These are phyloP conservation scores for Phaeosphaeria sp. DNA, from an alignment of 2,329 filamentous ascomycete species.

Conservation along the genomic window DNA sequence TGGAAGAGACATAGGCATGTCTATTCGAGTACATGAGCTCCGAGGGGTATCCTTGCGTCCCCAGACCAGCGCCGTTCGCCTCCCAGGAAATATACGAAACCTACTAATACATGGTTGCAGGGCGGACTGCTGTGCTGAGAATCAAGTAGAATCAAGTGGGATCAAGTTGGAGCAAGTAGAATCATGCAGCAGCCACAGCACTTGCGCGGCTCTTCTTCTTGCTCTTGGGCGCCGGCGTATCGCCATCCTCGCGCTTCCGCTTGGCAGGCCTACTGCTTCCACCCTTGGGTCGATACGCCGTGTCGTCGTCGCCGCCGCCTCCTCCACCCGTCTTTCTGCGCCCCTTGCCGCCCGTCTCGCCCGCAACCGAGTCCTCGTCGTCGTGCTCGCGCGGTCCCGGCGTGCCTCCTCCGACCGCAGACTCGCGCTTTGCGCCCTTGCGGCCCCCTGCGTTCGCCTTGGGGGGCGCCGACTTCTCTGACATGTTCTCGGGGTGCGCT, in stretches of 20 bases:
- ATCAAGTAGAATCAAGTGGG: neutral
- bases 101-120: neutral
- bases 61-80: slow-evolving; percentile 5
- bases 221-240: slow-evolving; percentile 30
- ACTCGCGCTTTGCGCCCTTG: slow-evolving; percentile 36
- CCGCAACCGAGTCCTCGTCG: slow-evolving; percentile 50
- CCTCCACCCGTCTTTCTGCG: slow-evolving; percentile 38
- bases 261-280: slow-evolving; percentile 51
- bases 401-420: slow-evolving; percentile 39
- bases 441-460: slow-evolving; percentile 34
- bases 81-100: neutral
- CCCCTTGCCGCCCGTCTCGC: slow-evolving; percentile 31
- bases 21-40: neutral
- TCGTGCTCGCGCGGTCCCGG: slow-evolving; percentile 47
- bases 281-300: slow-evolving; percentile 57
- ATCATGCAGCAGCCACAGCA: slow-evolving; percentile 17
- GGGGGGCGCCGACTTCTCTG: slow-evolving; percentile 40
- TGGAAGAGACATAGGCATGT: neutral
- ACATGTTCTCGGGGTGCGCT: slow-evolving; percentile 46
- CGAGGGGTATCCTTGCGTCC: neutral
- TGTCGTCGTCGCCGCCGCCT: slow-evolving; percentile 49
- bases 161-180: no score
- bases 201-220: slow-evolving; percentile 45
- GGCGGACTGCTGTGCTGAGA: no score
- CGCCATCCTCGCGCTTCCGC: slow-evolving; percentile 52